Evolutionary conservation across 2,329 filamentous ascomycete genomes (phyloP).

Genomic region (Fusarium compactum): DNA sequence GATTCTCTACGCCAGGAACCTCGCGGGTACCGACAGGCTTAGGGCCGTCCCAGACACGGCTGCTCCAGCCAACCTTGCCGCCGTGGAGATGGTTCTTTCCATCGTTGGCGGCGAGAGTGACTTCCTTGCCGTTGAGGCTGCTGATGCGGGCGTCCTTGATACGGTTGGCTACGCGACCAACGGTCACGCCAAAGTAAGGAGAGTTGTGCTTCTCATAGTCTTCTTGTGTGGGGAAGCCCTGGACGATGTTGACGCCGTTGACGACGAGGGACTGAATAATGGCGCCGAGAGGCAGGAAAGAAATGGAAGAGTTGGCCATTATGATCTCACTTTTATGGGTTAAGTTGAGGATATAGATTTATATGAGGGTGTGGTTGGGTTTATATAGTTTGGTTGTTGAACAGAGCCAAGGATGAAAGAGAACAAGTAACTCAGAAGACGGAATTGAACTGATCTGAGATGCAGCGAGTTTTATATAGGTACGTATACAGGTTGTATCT

Average conservation of each 20-base stretch:
- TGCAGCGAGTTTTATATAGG: conserved; percentile 34
- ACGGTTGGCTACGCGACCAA: conserved; percentile 87
- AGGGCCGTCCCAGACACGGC: conserved; percentile 81
- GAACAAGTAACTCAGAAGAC: conserved; percentile 10
- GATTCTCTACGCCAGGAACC: conserved; percentile 63
- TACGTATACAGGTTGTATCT: conserved; percentile 11
- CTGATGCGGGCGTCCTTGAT: conserved; percentile 78
- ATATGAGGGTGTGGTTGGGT: conserved; percentile 3
- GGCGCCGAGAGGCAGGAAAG: conserved; percentile 80
- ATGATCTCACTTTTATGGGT: conserved; percentile 17
- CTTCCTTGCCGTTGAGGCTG: conserved; percentile 77
- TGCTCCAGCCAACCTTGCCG: conserved; percentile 82
- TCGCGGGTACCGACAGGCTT: conserved; percentile 65
- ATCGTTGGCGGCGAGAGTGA: conserved; percentile 80
- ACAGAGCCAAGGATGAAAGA: background rate
- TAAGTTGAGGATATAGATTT: background rate
- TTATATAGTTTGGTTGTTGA: conserved; percentile 20
- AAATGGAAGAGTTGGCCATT: conserved; percentile 65
- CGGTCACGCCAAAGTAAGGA: conserved; percentile 92
- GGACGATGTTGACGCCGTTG: conserved; percentile 85
- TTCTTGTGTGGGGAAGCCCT: conserved; percentile 81
- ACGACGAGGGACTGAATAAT: conserved; percentile 86
- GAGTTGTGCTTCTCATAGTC: conserved; percentile 81
- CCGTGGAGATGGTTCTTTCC: conserved; percentile 82
- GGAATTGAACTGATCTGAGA: conserved; percentile 20